These are phyloP conservation scores for Xylaria curta DNA, from an alignment of 495 filamentous ascomycete species.

Conservation along the genomic window DNA sequence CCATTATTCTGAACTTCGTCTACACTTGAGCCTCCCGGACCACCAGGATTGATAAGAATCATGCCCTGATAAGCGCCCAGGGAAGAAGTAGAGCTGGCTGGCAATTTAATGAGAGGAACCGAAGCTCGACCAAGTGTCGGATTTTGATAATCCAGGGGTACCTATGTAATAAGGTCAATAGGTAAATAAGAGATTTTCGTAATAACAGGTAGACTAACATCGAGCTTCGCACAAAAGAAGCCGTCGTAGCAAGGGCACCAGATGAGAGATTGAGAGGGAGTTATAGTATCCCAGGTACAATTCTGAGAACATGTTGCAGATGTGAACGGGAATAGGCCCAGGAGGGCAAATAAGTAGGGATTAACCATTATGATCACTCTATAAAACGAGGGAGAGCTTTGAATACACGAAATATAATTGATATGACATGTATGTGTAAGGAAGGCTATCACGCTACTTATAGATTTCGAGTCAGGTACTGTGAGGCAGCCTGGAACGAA, in stretches of 20 bases:
- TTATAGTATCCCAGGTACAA: conserved; percentile 27
- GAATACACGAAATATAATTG: background rate
- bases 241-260: conserved; percentile 26
- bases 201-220: conserved; percentile 11
- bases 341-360: background rate
- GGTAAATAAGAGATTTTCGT: background rate
- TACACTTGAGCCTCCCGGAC: conserved; percentile 47
- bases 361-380: background rate
- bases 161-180: conserved; percentile 19
- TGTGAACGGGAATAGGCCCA: background rate
- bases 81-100: conserved; percentile 37
- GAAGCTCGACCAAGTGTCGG: conserved; percentile 20
- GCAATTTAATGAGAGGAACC: conserved; percentile 27
- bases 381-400: background rate
- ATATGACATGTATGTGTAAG: background rate
- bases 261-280: conserved; percentile 22
- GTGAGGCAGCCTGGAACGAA: background rate
- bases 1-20: conserved; percentile 17
- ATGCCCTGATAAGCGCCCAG: conserved; percentile 33
- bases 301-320: conserved; percentile 11
- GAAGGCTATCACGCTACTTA: background rate
- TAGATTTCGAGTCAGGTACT: background rate
- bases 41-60: conserved; percentile 48
- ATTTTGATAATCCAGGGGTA: conserved; percentile 27
- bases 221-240: conserved; percentile 27